These are phyloP conservation scores for Penstemon davidsonii DNA, from an alignment of 257 asterid genomes.

Conservation along the genomic window DNA sequence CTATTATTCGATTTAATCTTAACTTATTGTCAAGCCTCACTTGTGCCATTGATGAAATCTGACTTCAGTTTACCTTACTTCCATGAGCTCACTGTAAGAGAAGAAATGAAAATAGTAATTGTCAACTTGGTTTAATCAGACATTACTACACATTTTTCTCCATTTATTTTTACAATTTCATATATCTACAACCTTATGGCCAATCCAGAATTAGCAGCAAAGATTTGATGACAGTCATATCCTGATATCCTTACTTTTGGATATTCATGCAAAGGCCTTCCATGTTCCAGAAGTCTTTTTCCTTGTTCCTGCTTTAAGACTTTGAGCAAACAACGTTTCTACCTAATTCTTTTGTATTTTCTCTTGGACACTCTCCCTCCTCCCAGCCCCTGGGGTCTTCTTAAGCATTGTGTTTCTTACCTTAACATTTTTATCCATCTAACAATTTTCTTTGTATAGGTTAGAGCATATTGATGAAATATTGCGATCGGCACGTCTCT, in stretches of 20 bases:
- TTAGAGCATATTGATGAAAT: slow-evolving; percentile 89
- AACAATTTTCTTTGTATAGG: slow-evolving; percentile 41
- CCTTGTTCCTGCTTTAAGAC: background rate
- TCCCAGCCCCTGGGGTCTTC: background rate
- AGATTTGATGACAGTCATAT: background rate
- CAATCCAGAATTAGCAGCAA: slow-evolving; percentile 19
- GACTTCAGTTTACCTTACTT: too few relatives aligned
- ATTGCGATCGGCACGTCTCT: slow-evolving; percentile 75
- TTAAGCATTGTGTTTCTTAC: slow-evolving; percentile 10
- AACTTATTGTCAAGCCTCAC: background rate
- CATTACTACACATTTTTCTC: too few relatives aligned
- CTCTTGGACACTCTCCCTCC: background rate
- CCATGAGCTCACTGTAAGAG: too few relatives aligned
- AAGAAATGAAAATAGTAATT: too few relatives aligned
- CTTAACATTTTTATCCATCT: slow-evolving; percentile 6
- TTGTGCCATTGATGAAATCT: too few relatives aligned
- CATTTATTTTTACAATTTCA: background rate
- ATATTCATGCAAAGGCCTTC: background rate
- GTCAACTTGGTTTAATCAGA: too few relatives aligned
- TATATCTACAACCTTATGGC: background rate
- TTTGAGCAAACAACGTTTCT: background rate
- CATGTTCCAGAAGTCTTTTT: background rate
- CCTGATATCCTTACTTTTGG: background rate
- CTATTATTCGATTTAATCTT: background rate
- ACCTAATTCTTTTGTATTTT: background rate